Percentiles rank a stretch among this genome's conserved stretches.
Evolutionary conservation across 176 grass and related monocot species (phyloP).

Genomic region (Eragrostis curvula): DNA sequence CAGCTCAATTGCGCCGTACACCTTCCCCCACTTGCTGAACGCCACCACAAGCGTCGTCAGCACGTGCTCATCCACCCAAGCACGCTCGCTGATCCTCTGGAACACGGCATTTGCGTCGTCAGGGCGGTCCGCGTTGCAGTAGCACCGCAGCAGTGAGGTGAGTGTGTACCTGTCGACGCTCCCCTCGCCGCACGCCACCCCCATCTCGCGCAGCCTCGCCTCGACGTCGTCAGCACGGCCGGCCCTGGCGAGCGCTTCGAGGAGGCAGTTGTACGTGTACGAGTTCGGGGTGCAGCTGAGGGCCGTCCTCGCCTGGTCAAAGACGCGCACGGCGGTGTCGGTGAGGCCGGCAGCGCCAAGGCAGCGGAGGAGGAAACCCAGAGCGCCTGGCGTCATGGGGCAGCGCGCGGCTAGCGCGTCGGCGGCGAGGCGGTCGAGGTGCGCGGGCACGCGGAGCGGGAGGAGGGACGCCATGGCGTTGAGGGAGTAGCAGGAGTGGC

Average conservation of each 20-base stretch:
- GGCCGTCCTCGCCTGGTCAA: conserved; percentile 49
- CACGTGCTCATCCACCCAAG: conserved; percentile 74
- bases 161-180: conserved; percentile 76
- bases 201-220: conserved; percentile 69
- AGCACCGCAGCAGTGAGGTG: conserved; percentile 74
- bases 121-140: conserved; percentile 61
- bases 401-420: conserved; percentile 48
- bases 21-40: conserved; percentile 87
- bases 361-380: conserved; percentile 83
- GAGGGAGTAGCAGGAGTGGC: conserved; percentile 86
- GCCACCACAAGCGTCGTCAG: conserved; percentile 62
- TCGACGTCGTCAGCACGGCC: conserved; percentile 48
- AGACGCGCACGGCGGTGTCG: conserved; percentile 54
- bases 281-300: conserved; percentile 70
- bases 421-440: conserved; percentile 54
- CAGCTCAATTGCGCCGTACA: conserved; percentile 58
- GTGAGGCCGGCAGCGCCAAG: conserved; percentile 57
- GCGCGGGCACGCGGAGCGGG: conserved; percentile 39
- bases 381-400: conserved; percentile 67
- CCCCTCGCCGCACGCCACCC: conserved; percentile 27
- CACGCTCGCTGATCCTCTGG: conserved; percentile 57
- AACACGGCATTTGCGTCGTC: conserved; percentile 55
- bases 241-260: conserved; percentile 67
- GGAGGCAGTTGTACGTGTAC: conserved; percentile 87
- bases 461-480: conserved; percentile 80